Conservation (phyloP, 257 asterid genomes). For the Ballota nigra region DNA sequence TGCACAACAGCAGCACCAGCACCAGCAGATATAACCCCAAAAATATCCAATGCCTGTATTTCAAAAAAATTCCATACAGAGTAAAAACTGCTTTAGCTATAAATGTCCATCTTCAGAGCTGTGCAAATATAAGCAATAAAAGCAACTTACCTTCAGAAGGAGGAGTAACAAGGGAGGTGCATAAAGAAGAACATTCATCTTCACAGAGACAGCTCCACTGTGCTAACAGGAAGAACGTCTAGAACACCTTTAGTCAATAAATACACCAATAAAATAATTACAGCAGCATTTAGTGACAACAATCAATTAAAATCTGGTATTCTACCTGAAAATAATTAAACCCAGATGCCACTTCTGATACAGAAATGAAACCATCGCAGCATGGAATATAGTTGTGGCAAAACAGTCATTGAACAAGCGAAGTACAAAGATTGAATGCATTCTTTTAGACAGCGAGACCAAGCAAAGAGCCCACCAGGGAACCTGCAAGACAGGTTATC, state of each 20-base stretch:
- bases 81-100: slow-evolving; percentile 11
- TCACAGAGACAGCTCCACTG: slow-evolving; percentile 95
- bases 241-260: slow-evolving; percentile 41
- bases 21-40: slow-evolving; percentile 86
- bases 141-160: slow-evolving; percentile 65
- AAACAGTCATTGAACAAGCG: slow-evolving; percentile 97
- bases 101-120: neutral
- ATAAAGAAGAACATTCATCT: slow-evolving; percentile 91
- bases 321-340: slow-evolving; percentile 84
- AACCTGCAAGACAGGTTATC: slow-evolving; percentile 51
- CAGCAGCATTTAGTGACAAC: neutral
- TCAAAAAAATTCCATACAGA: slow-evolving; percentile 24
- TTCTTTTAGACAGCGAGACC: slow-evolving; percentile 77
- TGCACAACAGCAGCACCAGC: slow-evolving; percentile 92
- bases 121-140: neutral
- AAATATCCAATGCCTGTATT: slow-evolving; percentile 76
- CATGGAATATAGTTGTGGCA: slow-evolving; percentile 85
- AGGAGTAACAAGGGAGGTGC: slow-evolving; percentile 82
- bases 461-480: slow-evolving; percentile 98
- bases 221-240: slow-evolving; percentile 52
- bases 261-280: slow-evolving; percentile 19
- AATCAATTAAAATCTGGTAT: slow-evolving; percentile 16
- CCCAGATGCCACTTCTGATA: slow-evolving; percentile 94
- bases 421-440: slow-evolving; percentile 92
- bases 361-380: slow-evolving; percentile 67